These are phyloP conservation scores for Stemphylium lycopersici DNA, from an alignment of 2,329 filamentous ascomycete genomes.

Conservation along the genomic window DNA sequence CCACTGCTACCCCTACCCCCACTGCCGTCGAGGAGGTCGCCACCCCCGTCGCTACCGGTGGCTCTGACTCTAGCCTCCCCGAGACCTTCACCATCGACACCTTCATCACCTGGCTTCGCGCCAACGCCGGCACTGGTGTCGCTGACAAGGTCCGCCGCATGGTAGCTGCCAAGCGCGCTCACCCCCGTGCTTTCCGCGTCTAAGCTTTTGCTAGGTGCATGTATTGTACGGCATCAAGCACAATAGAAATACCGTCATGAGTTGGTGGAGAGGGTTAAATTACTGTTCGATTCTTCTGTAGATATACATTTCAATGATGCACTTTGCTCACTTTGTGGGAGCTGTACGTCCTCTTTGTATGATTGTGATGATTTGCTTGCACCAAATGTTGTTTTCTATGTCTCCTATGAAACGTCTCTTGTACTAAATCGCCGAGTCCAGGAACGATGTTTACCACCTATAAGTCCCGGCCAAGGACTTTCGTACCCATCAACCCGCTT, in stretches of 20 bases:
- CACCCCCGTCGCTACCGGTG: slow-evolving; percentile 15
- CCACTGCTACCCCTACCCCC: slow-evolving; percentile 12
- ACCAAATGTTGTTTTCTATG: no score
- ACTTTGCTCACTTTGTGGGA: slow-evolving; percentile 11
- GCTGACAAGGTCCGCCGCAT: slow-evolving; percentile 34
- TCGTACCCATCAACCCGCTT: no score
- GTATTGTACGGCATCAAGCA: neutral
- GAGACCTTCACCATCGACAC: slow-evolving; percentile 42
- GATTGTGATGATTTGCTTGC: neutral
- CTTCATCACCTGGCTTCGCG: slow-evolving; percentile 42
- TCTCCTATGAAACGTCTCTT: no score
- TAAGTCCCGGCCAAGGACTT: no score
- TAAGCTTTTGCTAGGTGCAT: slow-evolving; percentile 6
- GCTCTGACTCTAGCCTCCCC: slow-evolving; percentile 27
- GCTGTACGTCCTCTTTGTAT: neutral
- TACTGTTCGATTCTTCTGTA: slow-evolving; percentile 37
- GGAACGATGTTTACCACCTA: no score
- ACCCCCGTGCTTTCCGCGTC: slow-evolving; percentile 38
- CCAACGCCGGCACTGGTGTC: slow-evolving; percentile 30
- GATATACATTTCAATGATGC: slow-evolving; percentile 35
- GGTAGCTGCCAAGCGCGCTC: slow-evolving; percentile 29
- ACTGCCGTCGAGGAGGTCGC: slow-evolving; percentile 12
- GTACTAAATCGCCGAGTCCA: no score
- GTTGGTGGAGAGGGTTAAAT: slow-evolving; percentile 6
- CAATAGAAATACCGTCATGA: neutral